A percentile compares a stretch with the other conserved stretches of the same genome.
These are phyloP conservation scores for Alternaria sp. DNA, from an alignment of 2,329 filamentous ascomycete genomes.

Conservation along the genomic window DNA sequence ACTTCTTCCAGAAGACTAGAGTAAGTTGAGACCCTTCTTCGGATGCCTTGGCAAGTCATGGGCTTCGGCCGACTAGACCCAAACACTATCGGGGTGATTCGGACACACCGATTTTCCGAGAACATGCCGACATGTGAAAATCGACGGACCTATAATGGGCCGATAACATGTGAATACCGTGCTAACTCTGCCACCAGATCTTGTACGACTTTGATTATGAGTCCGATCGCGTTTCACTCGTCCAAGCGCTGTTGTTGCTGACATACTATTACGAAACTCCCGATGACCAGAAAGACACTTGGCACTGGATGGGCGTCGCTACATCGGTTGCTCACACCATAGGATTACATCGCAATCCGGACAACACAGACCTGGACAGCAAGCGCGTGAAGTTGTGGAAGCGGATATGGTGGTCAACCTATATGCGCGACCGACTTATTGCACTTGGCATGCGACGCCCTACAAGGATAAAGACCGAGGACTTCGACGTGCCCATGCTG, in stretches of 20 bases:
- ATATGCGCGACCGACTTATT: constrained; percentile 91
- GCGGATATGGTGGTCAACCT: constrained; percentile 97
- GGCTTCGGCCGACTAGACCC: constrained; percentile 16
- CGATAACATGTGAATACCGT: not conserved
- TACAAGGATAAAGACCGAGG: constrained; percentile 89
- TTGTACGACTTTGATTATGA: constrained; percentile 97
- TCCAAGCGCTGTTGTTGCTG: constrained; percentile 88
- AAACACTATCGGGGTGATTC: constrained; percentile 4
- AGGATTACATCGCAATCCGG: constrained; percentile 85
- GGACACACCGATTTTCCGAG: constrained; percentile 12
- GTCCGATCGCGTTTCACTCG: constrained; percentile 83
- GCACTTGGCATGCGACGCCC: constrained; percentile 92
- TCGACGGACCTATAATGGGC: not conserved
- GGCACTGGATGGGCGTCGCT: constrained; percentile 98
- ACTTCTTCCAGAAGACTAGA: constrained; percentile 87
- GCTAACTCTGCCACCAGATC: constrained; percentile 58
- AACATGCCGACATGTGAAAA: constrained; percentile 20
- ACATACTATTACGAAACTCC: constrained; percentile 98
- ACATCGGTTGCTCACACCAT: constrained; percentile 93
- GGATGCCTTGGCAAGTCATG: constrained; percentile 1
- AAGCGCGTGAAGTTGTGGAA: constrained; percentile 86
- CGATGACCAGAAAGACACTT: constrained; percentile 96
- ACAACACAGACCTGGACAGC: constrained; percentile 74
- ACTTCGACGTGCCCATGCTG: constrained; percentile 93
- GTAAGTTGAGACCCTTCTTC: constrained; percentile 58